Conservation (phyloP, 257 asterid species). For the Solanum medicagineum region DNA sequence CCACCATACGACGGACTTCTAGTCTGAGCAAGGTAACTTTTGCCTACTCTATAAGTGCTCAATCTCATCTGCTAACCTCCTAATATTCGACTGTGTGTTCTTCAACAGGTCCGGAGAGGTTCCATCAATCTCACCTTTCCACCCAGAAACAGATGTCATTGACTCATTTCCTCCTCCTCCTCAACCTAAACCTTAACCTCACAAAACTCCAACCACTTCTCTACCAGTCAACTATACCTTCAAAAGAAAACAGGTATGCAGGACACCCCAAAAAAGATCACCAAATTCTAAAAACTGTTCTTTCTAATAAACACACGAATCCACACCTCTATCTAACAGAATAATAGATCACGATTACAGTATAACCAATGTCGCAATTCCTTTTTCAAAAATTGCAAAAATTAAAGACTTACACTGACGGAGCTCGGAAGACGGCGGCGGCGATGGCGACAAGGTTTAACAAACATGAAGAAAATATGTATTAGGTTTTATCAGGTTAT, state of each 20-base stretch:
- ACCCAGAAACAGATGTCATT: conserved; percentile 13
- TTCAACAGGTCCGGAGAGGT: conserved; percentile 62
- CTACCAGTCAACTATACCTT: neutral
- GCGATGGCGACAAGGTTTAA: neutral
- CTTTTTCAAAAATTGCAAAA: neutral
- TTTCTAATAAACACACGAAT: neutral
- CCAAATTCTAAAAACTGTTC: neutral
- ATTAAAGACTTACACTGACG: neutral
- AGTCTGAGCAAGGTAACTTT: conserved; percentile 80
- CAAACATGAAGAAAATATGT: neutral
- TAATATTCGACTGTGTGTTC: conserved; percentile 88
- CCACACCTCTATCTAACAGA: neutral
- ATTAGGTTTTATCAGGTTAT: neutral
- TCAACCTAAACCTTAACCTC: neutral
- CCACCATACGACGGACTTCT: conserved; percentile 90
- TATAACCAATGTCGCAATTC: neutral
- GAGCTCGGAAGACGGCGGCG: neutral
- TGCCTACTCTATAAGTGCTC: conserved; percentile 64
- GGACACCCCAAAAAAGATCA: neutral
- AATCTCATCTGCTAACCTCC: conserved; percentile 21
- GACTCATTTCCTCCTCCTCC: neutral
- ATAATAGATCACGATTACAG: neutral
- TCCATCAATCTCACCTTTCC: conserved; percentile 24
- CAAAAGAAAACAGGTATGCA: neutral
- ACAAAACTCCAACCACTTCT: neutral